Evolutionary conservation across 2,329 filamentous ascomycete genomes (phyloP), one percentile per base, ranked within the genome.

Genomic region (Trichoderma sp.): DNA sequence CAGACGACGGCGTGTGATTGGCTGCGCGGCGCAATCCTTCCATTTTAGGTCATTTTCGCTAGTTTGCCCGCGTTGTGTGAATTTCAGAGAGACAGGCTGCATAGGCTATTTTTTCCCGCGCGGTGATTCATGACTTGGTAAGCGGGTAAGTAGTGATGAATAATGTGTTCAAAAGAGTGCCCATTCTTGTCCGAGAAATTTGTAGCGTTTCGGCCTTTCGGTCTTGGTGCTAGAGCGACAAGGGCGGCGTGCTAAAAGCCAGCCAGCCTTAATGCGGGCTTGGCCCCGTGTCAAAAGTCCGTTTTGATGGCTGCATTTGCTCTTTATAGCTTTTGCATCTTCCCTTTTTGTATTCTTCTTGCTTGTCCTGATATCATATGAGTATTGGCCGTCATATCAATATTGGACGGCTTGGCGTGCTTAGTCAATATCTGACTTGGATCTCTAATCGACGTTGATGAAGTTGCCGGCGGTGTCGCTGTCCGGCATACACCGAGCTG

Each of bases 1-100:
- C 52, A 14, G 65, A 68, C 24, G 69, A 68, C 29, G 65, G 64
- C 24, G 52, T 57, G 21, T 69, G 40, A 63, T 43, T 33, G 66
- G 49, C 49, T 40, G 49, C 13, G 7, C 8, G 7, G 11, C 21
- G n/a, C n/a, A 10, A 27, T 31, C 21, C 8, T 49, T 5, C 14
- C 10, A 27, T 27, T 59, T 57, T 65, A 11, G 31, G 19, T 43
- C 40, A 2, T 40, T n/a, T 57, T 43, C 13, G 21, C 24, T 60
- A 14, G 47, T 33, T n/a, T 10, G 58, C 35, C 31, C 3, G 58
- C 33, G 19, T 24, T 61, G 65, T 52, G 47, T 35, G 19, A 35
- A 53, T 61, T 33, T 43, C 0, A 10, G 40, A 43, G 27, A 31
- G 11, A 49, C 11, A 5, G 33, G 55, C 31, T 53, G 55, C 56